Evolutionary conservation across 2,329 filamentous ascomycete species (phyloP).

Genomic region (Aspergillus sergii): DNA sequence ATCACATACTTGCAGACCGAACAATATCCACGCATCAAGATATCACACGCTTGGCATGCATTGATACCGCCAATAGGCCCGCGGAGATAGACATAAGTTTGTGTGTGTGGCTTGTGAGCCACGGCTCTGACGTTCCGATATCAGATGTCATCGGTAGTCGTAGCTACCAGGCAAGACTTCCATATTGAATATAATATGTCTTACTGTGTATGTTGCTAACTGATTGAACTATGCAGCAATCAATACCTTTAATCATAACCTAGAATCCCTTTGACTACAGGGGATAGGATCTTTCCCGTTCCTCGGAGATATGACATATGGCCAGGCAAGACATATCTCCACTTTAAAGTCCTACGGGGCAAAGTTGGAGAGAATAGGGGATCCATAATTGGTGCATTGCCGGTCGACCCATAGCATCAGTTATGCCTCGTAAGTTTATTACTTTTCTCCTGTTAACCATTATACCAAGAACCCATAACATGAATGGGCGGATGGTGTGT

Average conservation of each 20-base stretch:
- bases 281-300: not conserved
- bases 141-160: not conserved
- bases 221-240: not conserved
- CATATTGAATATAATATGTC: not conserved
- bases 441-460: not conserved
- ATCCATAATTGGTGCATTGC: too few species aligned
- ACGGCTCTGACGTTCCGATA: not conserved
- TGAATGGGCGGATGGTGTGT: not conserved
- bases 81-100: not conserved
- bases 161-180: not conserved
- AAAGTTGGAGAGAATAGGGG: not conserved
- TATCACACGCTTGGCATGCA: not conserved
- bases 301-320: not conserved
- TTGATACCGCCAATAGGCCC: not conserved
- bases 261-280: not conserved
- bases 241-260: not conserved
- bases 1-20: not conserved
- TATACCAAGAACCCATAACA: not conserved
- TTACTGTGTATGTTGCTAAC: not conserved
- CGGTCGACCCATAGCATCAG: not conserved
- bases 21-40: not conserved
- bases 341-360: not conserved
- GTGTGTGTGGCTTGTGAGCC: not conserved
- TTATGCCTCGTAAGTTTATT: not conserved
- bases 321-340: not conserved